These are phyloP conservation scores for Zymoseptoria brevis DNA, from an alignment of 2,329 filamentous ascomycete genomes.

Conservation along the genomic window DNA sequence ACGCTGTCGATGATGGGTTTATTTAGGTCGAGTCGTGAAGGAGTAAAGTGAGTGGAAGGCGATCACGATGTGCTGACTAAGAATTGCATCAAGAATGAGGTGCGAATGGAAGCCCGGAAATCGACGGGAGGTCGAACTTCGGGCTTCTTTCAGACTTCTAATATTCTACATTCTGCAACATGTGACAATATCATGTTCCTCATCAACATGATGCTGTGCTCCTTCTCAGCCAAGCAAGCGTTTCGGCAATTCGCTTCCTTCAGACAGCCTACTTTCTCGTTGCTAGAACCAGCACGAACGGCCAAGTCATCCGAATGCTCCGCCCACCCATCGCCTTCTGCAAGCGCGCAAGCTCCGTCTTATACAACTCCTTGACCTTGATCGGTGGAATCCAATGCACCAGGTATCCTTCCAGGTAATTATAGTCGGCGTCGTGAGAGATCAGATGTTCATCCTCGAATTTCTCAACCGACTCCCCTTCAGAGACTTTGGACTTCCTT, in stretches of 20 bases:
- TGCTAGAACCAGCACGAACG: slow-evolving; percentile 8
- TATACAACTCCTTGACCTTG: neutral
- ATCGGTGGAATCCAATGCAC: slow-evolving; percentile 4
- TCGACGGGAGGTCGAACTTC: neutral
- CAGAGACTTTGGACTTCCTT: neutral
- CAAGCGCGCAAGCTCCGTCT: slow-evolving; percentile 2
- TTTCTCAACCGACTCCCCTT: neutral
- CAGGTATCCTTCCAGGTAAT: slow-evolving; percentile 4
- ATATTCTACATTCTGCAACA: neutral
- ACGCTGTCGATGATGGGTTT: neutral
- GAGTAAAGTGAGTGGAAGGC: too few species aligned
- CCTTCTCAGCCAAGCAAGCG: neutral
- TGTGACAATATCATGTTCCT: neutral
- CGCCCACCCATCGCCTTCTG: slow-evolving; percentile 2
- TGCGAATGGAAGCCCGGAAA: too few species aligned
- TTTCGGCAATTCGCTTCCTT: neutral
- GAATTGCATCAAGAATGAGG: neutral
- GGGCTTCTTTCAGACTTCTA: too few species aligned
- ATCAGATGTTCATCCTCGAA: slow-evolving; percentile 3
- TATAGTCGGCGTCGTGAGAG: slow-evolving; percentile 1
- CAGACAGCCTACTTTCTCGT: slow-evolving; percentile 1
- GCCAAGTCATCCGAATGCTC: slow-evolving; percentile 2
- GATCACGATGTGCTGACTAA: neutral
- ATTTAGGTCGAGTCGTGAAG: neutral
- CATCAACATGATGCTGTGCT: neutral